These are phyloP conservation scores for Suhomyces panamericanus DNA, from an alignment of 1,139 yeast genomes.

Conservation along the genomic window DNA sequence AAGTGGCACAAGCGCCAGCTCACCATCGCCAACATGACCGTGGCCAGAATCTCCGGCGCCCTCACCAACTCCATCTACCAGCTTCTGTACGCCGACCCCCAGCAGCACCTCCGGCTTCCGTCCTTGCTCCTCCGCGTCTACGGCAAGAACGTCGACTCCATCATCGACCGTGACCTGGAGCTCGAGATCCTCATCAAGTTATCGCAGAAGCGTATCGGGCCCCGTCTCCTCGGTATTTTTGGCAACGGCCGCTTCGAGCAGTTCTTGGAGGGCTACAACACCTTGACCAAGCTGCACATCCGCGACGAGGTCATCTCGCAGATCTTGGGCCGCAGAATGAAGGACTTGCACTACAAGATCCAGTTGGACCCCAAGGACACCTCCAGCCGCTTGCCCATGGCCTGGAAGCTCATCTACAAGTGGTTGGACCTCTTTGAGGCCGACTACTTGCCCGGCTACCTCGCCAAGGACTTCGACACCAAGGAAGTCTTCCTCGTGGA, in stretches of 20 bases:
- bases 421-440: constrained; percentile 66
- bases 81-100: constrained; percentile 45
- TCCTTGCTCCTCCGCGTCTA: constrained; percentile 72
- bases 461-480: constrained; percentile 30
- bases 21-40: constrained; percentile 47
- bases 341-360: constrained; percentile 84
- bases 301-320: constrained; percentile 75
- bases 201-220: constrained; percentile 80
- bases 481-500: constrained; percentile 48
- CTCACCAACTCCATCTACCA: constrained; percentile 87
- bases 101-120: constrained; percentile 33
- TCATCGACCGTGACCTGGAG: constrained; percentile 85
- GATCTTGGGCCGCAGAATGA: constrained; percentile 94
- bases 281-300: constrained; percentile 71
- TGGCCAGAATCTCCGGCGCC: constrained; percentile 80
- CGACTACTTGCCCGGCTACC: constrained; percentile 32
- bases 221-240: constrained; percentile 83
- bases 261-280: constrained; percentile 76
- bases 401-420: constrained; percentile 68
- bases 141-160: constrained; percentile 86
- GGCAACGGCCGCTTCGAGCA: constrained; percentile 92
- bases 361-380: constrained; percentile 54
- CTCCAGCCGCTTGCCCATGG: constrained; percentile 45
- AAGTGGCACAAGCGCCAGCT: constrained; percentile 67
- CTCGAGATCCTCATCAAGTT: constrained; percentile 70